Evolutionary conservation across 1,284 basidiomycete genomes (phyloP).

Genomic region (Marasmius fiardii): DNA sequence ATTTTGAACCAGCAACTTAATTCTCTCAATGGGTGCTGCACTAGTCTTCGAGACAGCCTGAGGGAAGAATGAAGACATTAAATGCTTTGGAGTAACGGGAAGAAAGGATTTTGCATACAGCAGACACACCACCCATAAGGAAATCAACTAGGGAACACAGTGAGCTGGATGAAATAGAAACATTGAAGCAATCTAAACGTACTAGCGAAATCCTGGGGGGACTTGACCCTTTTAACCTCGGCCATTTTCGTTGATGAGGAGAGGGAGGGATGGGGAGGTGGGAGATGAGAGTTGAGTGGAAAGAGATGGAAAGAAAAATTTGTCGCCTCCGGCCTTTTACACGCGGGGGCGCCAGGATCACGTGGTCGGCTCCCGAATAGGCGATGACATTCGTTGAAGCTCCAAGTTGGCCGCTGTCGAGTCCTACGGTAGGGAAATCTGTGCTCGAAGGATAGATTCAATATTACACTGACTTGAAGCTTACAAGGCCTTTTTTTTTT

Average conservation of each 20-base stretch:
- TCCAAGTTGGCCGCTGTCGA: neutral
- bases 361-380: neutral
- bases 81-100: neutral
- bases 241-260: slow-evolving; percentile 60
- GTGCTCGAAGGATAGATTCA: too few relatives aligned
- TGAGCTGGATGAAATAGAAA: slow-evolving; percentile 26
- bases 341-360: neutral
- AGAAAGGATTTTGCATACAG: slow-evolving; percentile 49
- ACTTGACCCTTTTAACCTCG: slow-evolving; percentile 73
- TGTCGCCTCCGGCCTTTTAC: slow-evolving; percentile 1
- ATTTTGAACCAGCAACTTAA: slow-evolving; percentile 98
- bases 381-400: too few relatives aligned
- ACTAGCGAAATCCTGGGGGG: slow-evolving; percentile 73
- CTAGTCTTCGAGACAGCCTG: slow-evolving; percentile 97
- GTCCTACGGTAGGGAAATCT: neutral
- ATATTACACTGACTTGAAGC: neutral
- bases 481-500: neutral
- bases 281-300: slow-evolving; percentile 9
- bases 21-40: slow-evolving; percentile 98
- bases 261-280: slow-evolving; percentile 46
- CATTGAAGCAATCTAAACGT: slow-evolving; percentile 6
- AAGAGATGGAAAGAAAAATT: slow-evolving; percentile 5
- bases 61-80: slow-evolving; percentile 15
- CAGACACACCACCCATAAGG: slow-evolving; percentile 91
- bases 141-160: slow-evolving; percentile 67